Evolutionary conservation across 2,329 filamentous ascomycete genomes (phyloP).

Genomic region (Epichloe typhina): DNA sequence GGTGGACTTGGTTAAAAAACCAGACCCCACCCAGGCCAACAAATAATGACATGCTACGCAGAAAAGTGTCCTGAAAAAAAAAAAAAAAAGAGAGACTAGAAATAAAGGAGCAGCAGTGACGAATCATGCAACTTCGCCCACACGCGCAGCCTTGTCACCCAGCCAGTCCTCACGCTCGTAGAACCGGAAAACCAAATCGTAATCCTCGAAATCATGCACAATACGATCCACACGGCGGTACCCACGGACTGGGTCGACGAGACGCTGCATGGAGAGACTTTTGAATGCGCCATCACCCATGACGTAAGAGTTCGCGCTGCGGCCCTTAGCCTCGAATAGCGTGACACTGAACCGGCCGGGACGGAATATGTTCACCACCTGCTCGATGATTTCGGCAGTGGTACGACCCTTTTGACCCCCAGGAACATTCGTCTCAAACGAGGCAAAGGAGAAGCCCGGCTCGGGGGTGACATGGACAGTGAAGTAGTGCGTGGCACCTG

Average conservation of each 20-base stretch:
- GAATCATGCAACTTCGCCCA: slow-evolving; percentile 32
- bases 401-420: slow-evolving; percentile 84
- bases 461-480: slow-evolving; percentile 94
- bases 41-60: not conserved
- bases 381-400: slow-evolving; percentile 81
- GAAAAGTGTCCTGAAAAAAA: not conserved
- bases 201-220: slow-evolving; percentile 93
- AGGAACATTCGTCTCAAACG: slow-evolving; percentile 96
- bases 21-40: not conserved
- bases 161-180: slow-evolving; percentile 80
- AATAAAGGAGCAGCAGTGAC: slow-evolving; percentile 12
- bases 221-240: slow-evolving; percentile 89
- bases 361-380: slow-evolving; percentile 91
- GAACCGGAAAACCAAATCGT: slow-evolving; percentile 92
- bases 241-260: slow-evolving; percentile 68
- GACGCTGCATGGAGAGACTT: slow-evolving; percentile 28
- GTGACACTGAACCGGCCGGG: slow-evolving; percentile 97
- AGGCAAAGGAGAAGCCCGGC: slow-evolving; percentile 92
- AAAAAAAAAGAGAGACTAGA: not conserved
- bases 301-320: slow-evolving; percentile 28
- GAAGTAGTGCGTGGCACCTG: slow-evolving; percentile 70
- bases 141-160: slow-evolving; percentile 37
- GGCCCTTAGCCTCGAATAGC: slow-evolving; percentile 77
- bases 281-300: slow-evolving; percentile 27
- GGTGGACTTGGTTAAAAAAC: not conserved